These are phyloP conservation scores for Neurospora sp. DNA, from an alignment of 495 filamentous ascomycete species.

Conservation along the genomic window DNA sequence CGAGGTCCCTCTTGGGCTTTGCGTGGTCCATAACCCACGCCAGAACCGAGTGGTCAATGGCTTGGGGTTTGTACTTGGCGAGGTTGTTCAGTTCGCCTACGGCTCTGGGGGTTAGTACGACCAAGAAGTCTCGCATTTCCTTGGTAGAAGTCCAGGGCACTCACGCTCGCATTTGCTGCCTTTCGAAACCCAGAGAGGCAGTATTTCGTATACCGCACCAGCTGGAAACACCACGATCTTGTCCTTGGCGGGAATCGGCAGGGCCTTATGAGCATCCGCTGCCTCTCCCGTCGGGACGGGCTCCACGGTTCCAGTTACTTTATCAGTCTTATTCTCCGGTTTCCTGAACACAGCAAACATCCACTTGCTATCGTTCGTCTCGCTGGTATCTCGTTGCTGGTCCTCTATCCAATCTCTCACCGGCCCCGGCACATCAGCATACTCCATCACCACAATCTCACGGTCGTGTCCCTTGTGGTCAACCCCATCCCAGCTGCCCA, in stretches of 20 bases:
- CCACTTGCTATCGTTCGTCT: constrained; percentile 14
- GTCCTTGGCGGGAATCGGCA: constrained; percentile 12
- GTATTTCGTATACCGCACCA: constrained; percentile 21
- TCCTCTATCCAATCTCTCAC: constrained; percentile 25
- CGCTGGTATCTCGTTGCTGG: constrained; percentile 11
- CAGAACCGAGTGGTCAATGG: constrained; percentile 17
- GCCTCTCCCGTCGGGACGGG: constrained; percentile 5
- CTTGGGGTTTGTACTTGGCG: constrained; percentile 16
- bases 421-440: constrained; percentile 16
- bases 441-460: constrained; percentile 27
- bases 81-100: constrained; percentile 21
- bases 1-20: constrained; percentile 19
- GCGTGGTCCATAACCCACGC: constrained; percentile 24
- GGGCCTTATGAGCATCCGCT: background rate
- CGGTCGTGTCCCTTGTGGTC: constrained; percentile 22
- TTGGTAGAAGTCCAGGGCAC: background rate
- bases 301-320: constrained; percentile 6
- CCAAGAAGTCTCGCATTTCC: background rate
- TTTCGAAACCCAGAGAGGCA: constrained; percentile 23
- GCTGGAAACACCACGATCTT: constrained; percentile 27
- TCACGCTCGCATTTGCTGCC: constrained; percentile 25
- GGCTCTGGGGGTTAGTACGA: background rate
- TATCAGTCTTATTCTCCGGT: constrained; percentile 13
- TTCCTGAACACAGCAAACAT: constrained; percentile 21
- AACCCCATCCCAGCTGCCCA: constrained; percentile 25